These are phyloP conservation scores for Diaporthe sp. DNA, from an alignment of 2,329 filamentous ascomycete genomes.

Conservation along the genomic window DNA sequence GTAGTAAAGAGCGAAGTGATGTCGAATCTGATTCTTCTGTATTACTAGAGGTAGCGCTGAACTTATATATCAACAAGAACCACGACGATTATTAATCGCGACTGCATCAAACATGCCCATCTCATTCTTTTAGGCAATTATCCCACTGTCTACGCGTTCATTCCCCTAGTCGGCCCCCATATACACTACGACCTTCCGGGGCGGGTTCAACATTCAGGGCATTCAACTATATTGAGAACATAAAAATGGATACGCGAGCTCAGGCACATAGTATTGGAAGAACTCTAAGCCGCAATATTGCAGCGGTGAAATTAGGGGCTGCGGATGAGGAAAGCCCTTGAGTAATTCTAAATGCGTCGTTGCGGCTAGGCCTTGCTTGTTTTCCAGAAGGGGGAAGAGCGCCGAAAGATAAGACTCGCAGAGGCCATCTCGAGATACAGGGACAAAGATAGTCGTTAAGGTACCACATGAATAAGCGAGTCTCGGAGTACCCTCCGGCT, in stretches of 20 bases:
- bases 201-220: neutral
- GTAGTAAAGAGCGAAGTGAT: neutral
- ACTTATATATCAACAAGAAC: neutral
- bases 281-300: neutral
- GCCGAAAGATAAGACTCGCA: neutral
- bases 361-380: neutral
- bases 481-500: neutral
- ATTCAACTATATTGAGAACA: neutral
- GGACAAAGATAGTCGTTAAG: neutral
- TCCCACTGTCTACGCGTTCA: neutral
- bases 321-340: neutral
- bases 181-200: neutral
- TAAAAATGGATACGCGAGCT: neutral
- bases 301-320: neutral
- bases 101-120: neutral
- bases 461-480: neutral
- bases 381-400: neutral
- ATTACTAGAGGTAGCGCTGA: neutral
- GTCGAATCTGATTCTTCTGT: neutral
- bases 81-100: neutral
- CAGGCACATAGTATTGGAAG: neutral
- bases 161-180: neutral
- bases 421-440: neutral
- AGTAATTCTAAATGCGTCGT: neutral
- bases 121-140: neutral